Conservation (phyloP, 257 asterid genomes). For the Capsicum rhomboideum region DNA sequence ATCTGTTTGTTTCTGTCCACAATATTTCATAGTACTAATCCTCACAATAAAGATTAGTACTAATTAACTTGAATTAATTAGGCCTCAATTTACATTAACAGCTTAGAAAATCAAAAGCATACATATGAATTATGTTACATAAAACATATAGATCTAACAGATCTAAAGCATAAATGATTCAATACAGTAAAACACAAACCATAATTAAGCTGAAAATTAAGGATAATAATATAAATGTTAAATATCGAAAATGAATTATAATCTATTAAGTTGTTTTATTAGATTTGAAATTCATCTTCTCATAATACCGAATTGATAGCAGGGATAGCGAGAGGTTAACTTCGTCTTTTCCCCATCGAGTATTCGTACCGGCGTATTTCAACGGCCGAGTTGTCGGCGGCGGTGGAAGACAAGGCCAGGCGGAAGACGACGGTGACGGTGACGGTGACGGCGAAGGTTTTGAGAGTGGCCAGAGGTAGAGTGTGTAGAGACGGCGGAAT, state of each 20-base stretch:
- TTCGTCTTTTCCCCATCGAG: slow-evolving; percentile 96
- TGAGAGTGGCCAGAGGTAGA: slow-evolving; percentile 75
- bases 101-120: neutral
- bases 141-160: neutral
- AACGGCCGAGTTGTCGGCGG: slow-evolving; percentile 22
- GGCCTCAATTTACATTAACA: neutral
- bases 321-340: slow-evolving; percentile 81
- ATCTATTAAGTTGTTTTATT: slow-evolving; percentile 23
- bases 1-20: neutral
- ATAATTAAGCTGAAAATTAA: neutral
- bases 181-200: neutral
- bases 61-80: neutral
- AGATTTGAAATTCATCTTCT: slow-evolving; percentile 71
- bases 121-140: neutral
- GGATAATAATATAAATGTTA: neutral
- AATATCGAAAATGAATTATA: neutral
- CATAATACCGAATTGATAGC: slow-evolving; percentile 77
- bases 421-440: slow-evolving; percentile 20
- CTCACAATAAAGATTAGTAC: neutral
- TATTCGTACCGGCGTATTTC: slow-evolving; percentile 28
- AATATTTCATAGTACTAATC: neutral
- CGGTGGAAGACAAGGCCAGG: slow-evolving; percentile 64
- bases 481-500: slow-evolving; percentile 75
- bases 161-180: neutral
- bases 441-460: slow-evolving; percentile 43